Percentiles rank a stretch among this genome's conserved stretches.
Evolutionary conservation across 768 basidiomycete species (phyloP).

Genomic region (Boletus rubescentipes): DNA sequence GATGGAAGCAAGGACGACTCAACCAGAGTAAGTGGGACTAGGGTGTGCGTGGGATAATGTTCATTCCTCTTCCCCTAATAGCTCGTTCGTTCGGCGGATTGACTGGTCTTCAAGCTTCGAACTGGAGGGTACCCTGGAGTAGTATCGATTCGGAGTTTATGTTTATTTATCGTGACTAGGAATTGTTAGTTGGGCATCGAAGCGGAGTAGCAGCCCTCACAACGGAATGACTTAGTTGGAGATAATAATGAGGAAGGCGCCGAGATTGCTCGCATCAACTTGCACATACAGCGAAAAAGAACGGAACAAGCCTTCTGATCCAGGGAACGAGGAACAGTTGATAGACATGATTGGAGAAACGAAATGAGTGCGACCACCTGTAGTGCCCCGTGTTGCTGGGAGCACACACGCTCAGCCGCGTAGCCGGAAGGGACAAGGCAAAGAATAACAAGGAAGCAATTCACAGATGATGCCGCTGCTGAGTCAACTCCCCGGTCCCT

Average conservation of each 20-base stretch:
- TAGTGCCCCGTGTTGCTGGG: too few relatives aligned
- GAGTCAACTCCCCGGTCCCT: conserved; percentile 15
- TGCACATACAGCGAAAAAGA: conserved; percentile 66
- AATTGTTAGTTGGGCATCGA: conserved; percentile 1
- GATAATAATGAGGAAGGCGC: conserved; percentile 39
- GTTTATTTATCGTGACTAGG: background rate
- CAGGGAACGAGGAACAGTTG: conserved; percentile 70
- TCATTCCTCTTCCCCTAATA: too few relatives aligned
- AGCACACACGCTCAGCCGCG: too few relatives aligned
- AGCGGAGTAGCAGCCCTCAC: conserved; percentile 38
- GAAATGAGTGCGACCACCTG: too few relatives aligned
- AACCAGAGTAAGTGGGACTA: background rate
- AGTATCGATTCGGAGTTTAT: too few relatives aligned
- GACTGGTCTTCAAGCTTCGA: background rate
- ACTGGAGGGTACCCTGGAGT: too few relatives aligned
- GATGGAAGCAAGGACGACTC: background rate
- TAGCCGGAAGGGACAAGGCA: too few relatives aligned
- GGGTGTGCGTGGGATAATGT: background rate
- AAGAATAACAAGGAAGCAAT: too few relatives aligned
- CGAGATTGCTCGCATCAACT: conserved; percentile 55
- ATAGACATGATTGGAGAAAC: too few relatives aligned
- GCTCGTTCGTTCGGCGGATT: background rate
- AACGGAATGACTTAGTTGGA: conserved; percentile 38
- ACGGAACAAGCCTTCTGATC: conserved; percentile 64
- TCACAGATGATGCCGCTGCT: conserved; percentile 53